Conservation (phyloP, 2,329 filamentous ascomycete species). For the Hirsutella thompsonii region DNA sequence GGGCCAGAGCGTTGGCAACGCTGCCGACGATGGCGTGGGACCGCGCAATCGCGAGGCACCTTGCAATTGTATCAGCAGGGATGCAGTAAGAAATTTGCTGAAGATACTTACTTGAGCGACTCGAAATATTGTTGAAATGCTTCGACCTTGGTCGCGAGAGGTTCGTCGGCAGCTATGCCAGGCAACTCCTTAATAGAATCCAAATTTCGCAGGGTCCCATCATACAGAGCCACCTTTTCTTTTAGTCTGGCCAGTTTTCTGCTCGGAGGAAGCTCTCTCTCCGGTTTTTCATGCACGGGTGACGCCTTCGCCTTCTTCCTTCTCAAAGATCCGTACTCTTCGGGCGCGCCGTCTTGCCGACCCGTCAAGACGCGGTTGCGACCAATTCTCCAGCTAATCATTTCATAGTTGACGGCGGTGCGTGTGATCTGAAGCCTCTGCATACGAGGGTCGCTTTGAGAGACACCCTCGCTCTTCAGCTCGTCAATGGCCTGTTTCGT, state of each 20-base stretch:
- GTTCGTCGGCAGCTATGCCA: constrained; percentile 74
- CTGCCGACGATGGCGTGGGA: constrained; percentile 67
- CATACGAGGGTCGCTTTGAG: constrained; percentile 75
- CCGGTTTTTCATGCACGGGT: constrained; percentile 27
- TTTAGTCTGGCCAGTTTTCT: constrained; percentile 69
- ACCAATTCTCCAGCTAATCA: constrained; percentile 90
- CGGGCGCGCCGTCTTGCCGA: constrained; percentile 59
- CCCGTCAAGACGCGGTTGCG: constrained; percentile 83
- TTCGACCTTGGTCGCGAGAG: constrained; percentile 65
- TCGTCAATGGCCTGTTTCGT: constrained; percentile 92
- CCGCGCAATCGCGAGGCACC: constrained; percentile 71
- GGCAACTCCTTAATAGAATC: constrained; percentile 82
- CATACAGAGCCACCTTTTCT: constrained; percentile 81
- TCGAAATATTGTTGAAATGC: constrained; percentile 73
- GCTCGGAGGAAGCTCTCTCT: constrained; percentile 54
- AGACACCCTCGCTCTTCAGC: constrained; percentile 67
- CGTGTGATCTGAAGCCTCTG: constrained; percentile 86
- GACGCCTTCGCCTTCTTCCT: constrained; percentile 30
- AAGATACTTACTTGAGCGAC: constrained; percentile 58
- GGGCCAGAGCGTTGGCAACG: constrained; percentile 68
- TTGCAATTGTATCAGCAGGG: constrained; percentile 16
- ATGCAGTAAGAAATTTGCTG: not conserved
- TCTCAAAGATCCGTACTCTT: constrained; percentile 34
- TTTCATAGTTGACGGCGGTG: constrained; percentile 85
- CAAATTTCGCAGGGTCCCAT: constrained; percentile 80